Evolutionary conservation across 1,139 yeast species (phyloP).

Genomic region (Saccharomyces hybrid): DNA sequence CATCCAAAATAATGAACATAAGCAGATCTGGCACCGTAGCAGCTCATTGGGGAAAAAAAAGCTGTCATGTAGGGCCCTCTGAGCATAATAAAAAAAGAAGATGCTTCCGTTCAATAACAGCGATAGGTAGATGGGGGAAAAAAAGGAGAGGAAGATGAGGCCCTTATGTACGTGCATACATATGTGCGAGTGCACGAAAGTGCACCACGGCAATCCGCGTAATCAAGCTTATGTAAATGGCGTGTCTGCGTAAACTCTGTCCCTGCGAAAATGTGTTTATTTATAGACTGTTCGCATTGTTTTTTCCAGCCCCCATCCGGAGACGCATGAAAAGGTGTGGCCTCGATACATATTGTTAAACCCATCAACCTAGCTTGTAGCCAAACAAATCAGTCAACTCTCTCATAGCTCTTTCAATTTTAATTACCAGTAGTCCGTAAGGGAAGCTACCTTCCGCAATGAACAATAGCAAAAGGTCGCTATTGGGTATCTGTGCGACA

Average conservation of each 20-base stretch:
- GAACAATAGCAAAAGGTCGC: conserved; percentile 24
- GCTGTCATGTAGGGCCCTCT: too few relatives aligned
- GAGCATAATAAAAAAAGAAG: too few relatives aligned
- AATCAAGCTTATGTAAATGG: not conserved
- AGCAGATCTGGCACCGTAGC: too few relatives aligned
- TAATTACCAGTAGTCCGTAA: conserved; percentile 25
- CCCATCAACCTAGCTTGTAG: conserved; percentile 19
- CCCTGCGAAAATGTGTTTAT: not conserved
- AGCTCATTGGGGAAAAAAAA: too few relatives aligned
- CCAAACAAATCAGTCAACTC: conserved; percentile 18
- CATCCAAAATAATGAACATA: too few relatives aligned
- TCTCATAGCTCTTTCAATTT: conserved; percentile 20
- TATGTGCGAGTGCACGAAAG: not conserved
- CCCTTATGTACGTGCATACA: not conserved
- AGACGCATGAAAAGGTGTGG: not conserved
- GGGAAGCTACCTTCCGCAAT: conserved; percentile 22
- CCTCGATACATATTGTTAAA: not conserved
- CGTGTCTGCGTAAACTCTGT: not conserved
- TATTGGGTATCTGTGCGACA: conserved; percentile 25
- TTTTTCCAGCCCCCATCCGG: not conserved
- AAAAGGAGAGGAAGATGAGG: not conserved
- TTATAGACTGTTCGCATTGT: not conserved
- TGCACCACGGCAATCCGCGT: not conserved
- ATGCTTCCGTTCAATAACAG: not conserved
- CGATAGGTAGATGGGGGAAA: too few relatives aligned